phyloP scores from a whole-genome alignment of 305 asterid species.

The Fraxinus paxiana region DNA sequence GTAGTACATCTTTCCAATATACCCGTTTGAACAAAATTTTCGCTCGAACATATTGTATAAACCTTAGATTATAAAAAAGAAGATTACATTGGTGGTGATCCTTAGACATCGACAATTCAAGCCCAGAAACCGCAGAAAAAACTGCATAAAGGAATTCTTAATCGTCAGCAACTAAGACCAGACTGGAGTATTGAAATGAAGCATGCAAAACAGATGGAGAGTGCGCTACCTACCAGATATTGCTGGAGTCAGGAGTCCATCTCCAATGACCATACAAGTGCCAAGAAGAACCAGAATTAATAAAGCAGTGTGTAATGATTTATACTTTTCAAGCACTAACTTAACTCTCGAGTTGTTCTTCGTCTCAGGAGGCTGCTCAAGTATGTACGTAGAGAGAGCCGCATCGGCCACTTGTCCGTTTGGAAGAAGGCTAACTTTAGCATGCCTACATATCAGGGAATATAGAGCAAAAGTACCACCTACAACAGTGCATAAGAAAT shows the following conservation, averaged over 20 bases:
- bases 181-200: neutral
- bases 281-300: slow-evolving; percentile 81
- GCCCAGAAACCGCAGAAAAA: slow-evolving; percentile 95
- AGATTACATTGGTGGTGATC: slow-evolving; percentile 88
- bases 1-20: neutral
- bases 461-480: slow-evolving; percentile 97
- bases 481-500: slow-evolving; percentile 32
- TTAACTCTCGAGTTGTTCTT: slow-evolving; percentile 63
- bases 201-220: neutral
- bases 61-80: slow-evolving; percentile 4
- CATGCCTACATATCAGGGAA: slow-evolving; percentile 89
- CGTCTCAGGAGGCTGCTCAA: slow-evolving; percentile 64
- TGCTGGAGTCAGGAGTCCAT: slow-evolving; percentile 90
- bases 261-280: slow-evolving; percentile 99
- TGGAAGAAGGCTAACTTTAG: slow-evolving; percentile 91
- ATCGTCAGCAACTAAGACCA: slow-evolving; percentile 11
- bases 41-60: slow-evolving; percentile 6
- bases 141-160: slow-evolving; percentile 37
- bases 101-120: slow-evolving; percentile 88
- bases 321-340: slow-evolving; percentile 76
- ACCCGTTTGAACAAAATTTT: neutral
- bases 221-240: slow-evolving; percentile 57
- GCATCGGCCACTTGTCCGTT: slow-evolving; percentile 80
- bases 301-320: slow-evolving; percentile 65
- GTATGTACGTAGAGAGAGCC: slow-evolving; percentile 80